Evolutionary conservation across 2,329 filamentous ascomycete species (phyloP), one percentile per base, ranked within the genome.

Genomic region (Colletotrichum camelliae): DNA sequence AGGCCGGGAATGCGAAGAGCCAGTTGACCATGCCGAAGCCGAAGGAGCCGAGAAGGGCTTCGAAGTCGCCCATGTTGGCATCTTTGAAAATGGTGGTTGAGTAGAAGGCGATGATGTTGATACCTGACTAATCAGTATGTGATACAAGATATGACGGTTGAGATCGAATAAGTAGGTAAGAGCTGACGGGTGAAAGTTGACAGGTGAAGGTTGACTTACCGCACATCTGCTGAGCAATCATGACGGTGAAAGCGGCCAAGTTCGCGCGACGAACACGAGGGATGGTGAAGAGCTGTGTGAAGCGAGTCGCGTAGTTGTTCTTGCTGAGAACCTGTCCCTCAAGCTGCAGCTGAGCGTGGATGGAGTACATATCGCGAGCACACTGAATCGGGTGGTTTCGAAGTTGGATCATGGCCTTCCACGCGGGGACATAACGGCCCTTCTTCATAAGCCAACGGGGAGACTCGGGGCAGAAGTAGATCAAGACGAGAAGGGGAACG

Each of bases 51-150:
- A 88, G 81, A 48, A 88, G 84, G 9, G 94, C 91, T 39, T 89
- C 84, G 62, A 89, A 89, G 2, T 87, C 83, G 57, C 75, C 83
- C 43, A 91, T 90, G 6, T 92, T 92, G 3, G 93, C 89, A 1
- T 93, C 82, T 37, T 83, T 79, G 79, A 93, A 93, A 18, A 93
- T 87, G 7, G 91, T 93, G 0, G 91, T 92, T 1, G 91, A 93
- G 83, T 96, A 95, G 83, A 95, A 95, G 1, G 93, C 92, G 71
- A 95, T 93, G 72, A 95, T 94, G 81, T 95, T 94, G 83, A 94
- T 89, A 67, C 84, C 90, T 75, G 24, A 33, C 7, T 6, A 43
- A 33, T 64, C n/a, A 29, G 8, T 16, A 12, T 13, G 27, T 18
- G 15, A 15, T 24, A 37, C 13, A 24, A 24, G 4, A 35, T 16